Base-by-base conservation (phyloP, 805 yeast genomes). In the Debaryomyces hansenii region DNA sequence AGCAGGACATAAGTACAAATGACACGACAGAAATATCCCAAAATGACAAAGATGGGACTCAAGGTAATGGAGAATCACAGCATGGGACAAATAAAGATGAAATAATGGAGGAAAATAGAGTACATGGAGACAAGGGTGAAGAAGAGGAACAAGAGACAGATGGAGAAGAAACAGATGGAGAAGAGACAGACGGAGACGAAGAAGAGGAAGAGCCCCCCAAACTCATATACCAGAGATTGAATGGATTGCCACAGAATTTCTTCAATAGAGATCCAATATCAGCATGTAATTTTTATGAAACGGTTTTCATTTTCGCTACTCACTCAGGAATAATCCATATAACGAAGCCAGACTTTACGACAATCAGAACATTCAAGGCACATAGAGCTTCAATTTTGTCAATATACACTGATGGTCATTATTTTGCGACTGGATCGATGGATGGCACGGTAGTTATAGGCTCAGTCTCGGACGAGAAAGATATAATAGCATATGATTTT, bases 381-480 rank as follows among this genome's bases (percentile, higher is more conserved):
- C 96, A 95, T 58, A 75, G 88, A 40, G 90, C 97, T 0, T 89
- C 97, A 0, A 79, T 94, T 2, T 66, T 91, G 36, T 80, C 89
- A 0, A 74, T 90, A 0, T 80, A 83, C 44, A 75, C 86, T 1
- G 95, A 89, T 58, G 94, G 95, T 0, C 66, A 66, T 7, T 82
- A 77, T 57, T 81, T 94, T 49, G 95, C 94, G 0, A 84, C 96
- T 0, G 96, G 91, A 0, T 90, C 97, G 0, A 84, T 92, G 72
- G 99, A 94, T 61, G 99, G 99, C 0, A 87, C 96, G 0, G 86
- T 92, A 0, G 90, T 90, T 1, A 79, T 90, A 4, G 94, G 96
- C 0, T 79, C 90, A 2, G 69, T 88, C 1, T 48, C 52, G 1
- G 87, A 85, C 51, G 80, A 79, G 15, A 67, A 72, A 4, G 94